Evolutionary conservation across 1,284 basidiomycete species (phyloP), one percentile per base, ranked within the genome.

Genomic region (Cryptococcus hybrid): DNA sequence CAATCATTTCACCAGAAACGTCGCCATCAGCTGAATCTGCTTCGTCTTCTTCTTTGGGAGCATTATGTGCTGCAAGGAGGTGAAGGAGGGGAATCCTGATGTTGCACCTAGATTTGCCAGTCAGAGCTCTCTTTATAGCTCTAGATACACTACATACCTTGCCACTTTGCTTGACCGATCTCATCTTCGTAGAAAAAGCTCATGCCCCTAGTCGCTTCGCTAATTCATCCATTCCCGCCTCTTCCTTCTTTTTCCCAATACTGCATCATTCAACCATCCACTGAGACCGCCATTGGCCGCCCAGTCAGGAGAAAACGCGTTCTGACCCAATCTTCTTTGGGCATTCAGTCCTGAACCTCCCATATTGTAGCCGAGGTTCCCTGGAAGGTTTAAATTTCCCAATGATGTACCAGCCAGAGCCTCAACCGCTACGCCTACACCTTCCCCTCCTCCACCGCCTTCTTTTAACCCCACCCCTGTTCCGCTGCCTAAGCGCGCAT

Each of bases 71-170:
- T 1, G 77, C 77, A 35, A 94, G 79, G 7, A 90, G 78, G 69
- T 92, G 89, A 36, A 93, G 83, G 11, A 93, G 82, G 2, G 91
- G 2, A 93, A 82, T 12, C 91, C 90, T 2, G 90, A 93, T 0
- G 90, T 90, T 68, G 92, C 90, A 38, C 91, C 91, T 78, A 57
- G 30, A 30, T 30, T 30, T 30, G 30, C 30, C 4, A 4, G 30
- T 30, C 30, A 30, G 30, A 30, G 30, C 4, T 4, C 30, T 30
- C 30, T 4, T 30, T 30, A 30, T 30, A 30, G 30, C 30, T 30
- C 30, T 30, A 30, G 30, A 30, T 11, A 18, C 24, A 44, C 24
- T 34, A 52, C 40, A 45, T 55, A 77, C 77, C 77, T 60, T 78
- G 77, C 77, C 77, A 78, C 55, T 78, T 78, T 9, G 78, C 76